Conservation (phyloP, 2,329 filamentous ascomycete genomes). For the Nemania bipapillata region DNA sequence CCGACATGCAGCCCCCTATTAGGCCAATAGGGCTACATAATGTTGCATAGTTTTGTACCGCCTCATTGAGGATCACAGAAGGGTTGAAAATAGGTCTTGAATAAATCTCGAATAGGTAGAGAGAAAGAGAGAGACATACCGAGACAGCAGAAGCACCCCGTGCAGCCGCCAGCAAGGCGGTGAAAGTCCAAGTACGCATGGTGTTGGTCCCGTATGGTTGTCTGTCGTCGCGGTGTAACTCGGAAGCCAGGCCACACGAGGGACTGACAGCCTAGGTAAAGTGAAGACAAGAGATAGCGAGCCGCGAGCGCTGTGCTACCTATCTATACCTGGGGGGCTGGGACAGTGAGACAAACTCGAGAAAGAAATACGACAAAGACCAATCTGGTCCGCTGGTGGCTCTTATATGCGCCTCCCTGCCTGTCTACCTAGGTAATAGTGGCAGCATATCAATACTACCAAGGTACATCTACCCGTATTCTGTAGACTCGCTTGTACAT, state of each 20-base stretch:
- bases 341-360: constrained; percentile 22
- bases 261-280: background rate
- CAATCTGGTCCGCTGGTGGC: background rate
- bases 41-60: background rate
- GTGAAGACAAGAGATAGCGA: background rate
- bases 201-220: constrained; percentile 14
- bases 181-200: constrained; percentile 36
- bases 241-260: constrained; percentile 2
- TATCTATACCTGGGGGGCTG: constrained; percentile 2
- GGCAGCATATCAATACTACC: background rate
- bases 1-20: background rate
- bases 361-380: constrained; percentile 1
- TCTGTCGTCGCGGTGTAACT: constrained; percentile 15
- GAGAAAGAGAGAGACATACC: constrained; percentile 31
- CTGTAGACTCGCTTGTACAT: too few relatives aligned
- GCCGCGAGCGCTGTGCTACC: too few relatives aligned
- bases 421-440: background rate
- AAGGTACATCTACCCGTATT: too few relatives aligned
- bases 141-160: constrained; percentile 34
- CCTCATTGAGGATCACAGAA: background rate
- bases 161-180: constrained; percentile 35
- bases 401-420: constrained; percentile 22
- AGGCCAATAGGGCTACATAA: background rate
- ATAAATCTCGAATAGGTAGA: background rate
- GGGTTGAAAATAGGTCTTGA: background rate